A percentile compares a stretch with the other conserved stretches of the same genome.
These are phyloP conservation scores for Phanerochaete sordida DNA, from an alignment of 768 basidiomycete species.

Conservation along the genomic window DNA sequence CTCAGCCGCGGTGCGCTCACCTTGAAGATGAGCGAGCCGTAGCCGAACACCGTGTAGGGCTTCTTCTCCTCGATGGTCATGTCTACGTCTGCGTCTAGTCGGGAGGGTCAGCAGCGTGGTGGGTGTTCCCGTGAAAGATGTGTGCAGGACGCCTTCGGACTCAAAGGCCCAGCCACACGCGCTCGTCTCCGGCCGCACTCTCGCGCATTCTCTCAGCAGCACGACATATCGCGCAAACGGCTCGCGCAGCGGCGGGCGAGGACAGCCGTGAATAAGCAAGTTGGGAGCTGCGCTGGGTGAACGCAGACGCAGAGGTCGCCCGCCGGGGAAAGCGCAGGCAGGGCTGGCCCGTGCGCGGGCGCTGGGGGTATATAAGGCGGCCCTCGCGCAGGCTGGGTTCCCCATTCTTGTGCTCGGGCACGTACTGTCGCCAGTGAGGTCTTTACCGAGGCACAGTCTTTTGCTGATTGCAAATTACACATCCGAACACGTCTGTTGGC, in stretches of 20 bases:
- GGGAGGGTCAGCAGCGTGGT: neutral
- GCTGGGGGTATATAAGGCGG: constrained; percentile 37
- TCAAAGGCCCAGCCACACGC: neutral
- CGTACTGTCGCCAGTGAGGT: constrained; percentile 96
- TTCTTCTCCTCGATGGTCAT: constrained; percentile 7
- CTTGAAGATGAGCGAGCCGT: constrained; percentile 93
- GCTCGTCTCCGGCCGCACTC: neutral
- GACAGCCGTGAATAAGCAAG: neutral
- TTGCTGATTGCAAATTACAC: constrained; percentile 98
- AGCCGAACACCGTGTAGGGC: constrained; percentile 81
- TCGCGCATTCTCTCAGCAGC: neutral
- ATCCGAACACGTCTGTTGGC: constrained; percentile 92
- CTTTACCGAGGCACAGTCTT: constrained; percentile 91
- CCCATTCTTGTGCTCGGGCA: constrained; percentile 88
- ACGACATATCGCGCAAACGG: neutral
- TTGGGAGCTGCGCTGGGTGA: neutral
- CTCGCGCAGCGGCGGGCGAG: neutral
- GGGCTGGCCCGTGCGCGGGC: constrained; percentile 50
- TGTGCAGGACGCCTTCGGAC: too few species aligned
- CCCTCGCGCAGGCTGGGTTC: neutral
- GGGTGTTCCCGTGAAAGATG: neutral
- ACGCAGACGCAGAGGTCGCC: neutral
- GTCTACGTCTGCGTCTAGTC: neutral
- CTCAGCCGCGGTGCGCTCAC: constrained; percentile 31
- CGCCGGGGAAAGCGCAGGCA: neutral